These are phyloP conservation scores for Russula ochroleuca DNA, from an alignment of 768 basidiomycete species.

Conservation along the genomic window DNA sequence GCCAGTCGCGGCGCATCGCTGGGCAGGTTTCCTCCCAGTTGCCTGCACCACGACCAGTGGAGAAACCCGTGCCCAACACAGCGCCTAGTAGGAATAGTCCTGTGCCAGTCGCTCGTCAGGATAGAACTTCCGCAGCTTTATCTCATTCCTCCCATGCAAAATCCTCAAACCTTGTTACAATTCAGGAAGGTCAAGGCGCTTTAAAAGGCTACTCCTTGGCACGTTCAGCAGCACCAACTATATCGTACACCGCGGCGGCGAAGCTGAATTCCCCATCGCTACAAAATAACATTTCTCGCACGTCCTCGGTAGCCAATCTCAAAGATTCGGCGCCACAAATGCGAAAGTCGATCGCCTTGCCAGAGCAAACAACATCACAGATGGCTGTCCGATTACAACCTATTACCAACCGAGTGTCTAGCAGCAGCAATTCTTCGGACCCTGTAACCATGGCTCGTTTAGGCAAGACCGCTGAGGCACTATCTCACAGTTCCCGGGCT, in stretches of 20 bases:
- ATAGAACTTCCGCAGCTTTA: neutral
- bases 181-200: neutral
- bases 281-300: neutral
- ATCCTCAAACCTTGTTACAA: neutral
- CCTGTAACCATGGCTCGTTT: neutral
- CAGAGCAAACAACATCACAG: constrained; percentile 3
- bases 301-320: neutral
- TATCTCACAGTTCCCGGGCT: neutral
- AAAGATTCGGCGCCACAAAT: neutral
- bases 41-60: neutral
- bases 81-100: neutral
- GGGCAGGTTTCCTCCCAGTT: neutral
- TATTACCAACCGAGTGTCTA: neutral
- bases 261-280: neutral
- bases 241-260: neutral
- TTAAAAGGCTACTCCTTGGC: neutral
- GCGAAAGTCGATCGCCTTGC: neutral
- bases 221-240: neutral
- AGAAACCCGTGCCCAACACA: neutral
- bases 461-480: neutral
- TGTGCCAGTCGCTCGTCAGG: neutral
- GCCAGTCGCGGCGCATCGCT: neutral
- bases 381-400: constrained; percentile 1
- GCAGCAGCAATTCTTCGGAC: neutral
- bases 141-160: neutral